These are phyloP conservation scores for Castanea mollissima DNA, from an alignment of 306 rosid species.

Conservation along the genomic window DNA sequence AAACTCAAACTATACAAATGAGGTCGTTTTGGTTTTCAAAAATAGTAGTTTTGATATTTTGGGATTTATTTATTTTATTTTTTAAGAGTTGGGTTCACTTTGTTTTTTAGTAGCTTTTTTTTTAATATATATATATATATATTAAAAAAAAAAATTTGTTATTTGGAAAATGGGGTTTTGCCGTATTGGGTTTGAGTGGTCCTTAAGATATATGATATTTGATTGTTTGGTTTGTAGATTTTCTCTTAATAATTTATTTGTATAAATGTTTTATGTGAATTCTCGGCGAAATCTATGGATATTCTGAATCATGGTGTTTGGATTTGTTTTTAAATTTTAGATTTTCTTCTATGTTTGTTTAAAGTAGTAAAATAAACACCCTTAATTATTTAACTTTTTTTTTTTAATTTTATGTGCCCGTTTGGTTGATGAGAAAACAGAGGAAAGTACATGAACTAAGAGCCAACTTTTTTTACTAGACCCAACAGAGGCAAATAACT, in stretches of 20 bases:
- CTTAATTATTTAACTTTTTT: not conserved
- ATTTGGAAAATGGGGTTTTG: too few relatives aligned
- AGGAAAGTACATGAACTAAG: not conserved
- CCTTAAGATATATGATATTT: not conserved
- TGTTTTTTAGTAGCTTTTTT: not conserved
- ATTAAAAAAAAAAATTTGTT: too few relatives aligned
- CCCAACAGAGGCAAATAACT: too few relatives aligned
- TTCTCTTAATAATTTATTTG: not conserved
- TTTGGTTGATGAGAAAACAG: conserved; percentile 7
- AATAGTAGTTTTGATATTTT: not conserved
- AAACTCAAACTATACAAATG: not conserved
- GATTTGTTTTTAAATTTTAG: not conserved
- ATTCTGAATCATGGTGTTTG: not conserved
- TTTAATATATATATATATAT: not conserved
- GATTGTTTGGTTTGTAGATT: not conserved
- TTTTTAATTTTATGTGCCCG: not conserved
- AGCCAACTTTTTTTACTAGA: too few relatives aligned
- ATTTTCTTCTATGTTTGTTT: not conserved
- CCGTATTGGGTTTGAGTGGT: not conserved
- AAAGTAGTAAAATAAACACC: not conserved
- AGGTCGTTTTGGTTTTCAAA: not conserved
- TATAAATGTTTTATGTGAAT: conserved; percentile 6
- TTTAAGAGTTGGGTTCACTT: not conserved
- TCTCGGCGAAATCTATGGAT: conserved; percentile 4
- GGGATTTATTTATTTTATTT: not conserved